These are phyloP conservation scores for Syzygium jambos DNA, from an alignment of 345 rosid species.

Conservation along the genomic window DNA sequence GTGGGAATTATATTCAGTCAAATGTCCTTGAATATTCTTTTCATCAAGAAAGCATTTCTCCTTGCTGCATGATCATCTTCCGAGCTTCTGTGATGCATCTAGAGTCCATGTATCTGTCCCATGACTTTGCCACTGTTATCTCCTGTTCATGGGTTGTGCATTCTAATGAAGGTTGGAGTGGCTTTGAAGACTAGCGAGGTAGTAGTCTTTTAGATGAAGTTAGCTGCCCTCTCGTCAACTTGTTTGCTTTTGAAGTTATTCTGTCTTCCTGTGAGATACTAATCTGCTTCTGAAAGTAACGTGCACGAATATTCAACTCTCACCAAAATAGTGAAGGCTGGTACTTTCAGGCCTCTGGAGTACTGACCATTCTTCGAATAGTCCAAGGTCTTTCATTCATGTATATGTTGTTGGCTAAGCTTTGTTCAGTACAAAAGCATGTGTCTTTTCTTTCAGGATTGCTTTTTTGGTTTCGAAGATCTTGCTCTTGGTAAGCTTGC, in stretches of 20 bases:
- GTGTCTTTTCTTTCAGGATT: not conserved
- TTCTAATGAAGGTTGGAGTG: not conserved
- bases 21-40: not conserved
- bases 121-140: not conserved
- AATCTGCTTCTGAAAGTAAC: not conserved
- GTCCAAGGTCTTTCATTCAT: not conserved
- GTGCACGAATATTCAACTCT: not conserved
- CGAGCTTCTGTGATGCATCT: not conserved
- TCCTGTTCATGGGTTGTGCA: not conserved
- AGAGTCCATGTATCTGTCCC: not conserved
- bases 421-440: not conserved
- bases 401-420: not conserved
- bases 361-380: not conserved
- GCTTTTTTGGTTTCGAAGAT: not conserved
- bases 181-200: not conserved
- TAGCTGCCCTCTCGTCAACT: not conserved
- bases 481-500: not conserved
- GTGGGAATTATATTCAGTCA: not conserved
- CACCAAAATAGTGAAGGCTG: not conserved
- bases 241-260: not conserved
- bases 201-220: not conserved
- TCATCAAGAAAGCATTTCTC: not conserved
- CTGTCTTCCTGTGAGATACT: not conserved
- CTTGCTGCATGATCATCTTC: not conserved
- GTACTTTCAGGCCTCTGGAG: not conserved